Evolutionary conservation across 805 yeast genomes (phyloP).

Genomic region (Ogataea chonburiensis): DNA sequence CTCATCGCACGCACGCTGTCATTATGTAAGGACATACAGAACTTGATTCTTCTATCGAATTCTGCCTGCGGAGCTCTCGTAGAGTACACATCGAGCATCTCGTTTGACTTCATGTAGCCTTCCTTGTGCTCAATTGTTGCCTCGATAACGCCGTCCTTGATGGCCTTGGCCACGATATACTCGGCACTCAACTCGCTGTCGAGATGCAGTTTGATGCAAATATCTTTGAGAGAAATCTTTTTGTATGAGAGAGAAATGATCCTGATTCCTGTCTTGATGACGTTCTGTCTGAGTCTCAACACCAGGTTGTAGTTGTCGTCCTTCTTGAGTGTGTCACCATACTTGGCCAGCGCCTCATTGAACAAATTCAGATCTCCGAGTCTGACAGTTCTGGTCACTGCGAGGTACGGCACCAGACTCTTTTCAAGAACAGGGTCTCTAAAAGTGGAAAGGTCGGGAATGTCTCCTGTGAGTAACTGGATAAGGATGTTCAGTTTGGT

Average conservation of each 20-base stretch:
- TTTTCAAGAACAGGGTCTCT: constrained; percentile 58
- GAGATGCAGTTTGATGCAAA: constrained; percentile 85
- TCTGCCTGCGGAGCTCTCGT: constrained; percentile 83
- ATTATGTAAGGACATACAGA: constrained; percentile 85
- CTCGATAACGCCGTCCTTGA: constrained; percentile 95
- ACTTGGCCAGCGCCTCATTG: constrained; percentile 63
- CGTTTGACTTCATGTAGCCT: constrained; percentile 90
- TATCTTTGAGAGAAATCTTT: constrained; percentile 86
- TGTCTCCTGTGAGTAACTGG: constrained; percentile 93
- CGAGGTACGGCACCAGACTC: constrained; percentile 76
- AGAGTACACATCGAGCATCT: constrained; percentile 80
- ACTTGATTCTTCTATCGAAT: constrained; percentile 90
- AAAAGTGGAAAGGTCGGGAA: constrained; percentile 86
- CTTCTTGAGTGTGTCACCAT: constrained; percentile 57
- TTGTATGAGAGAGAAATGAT: constrained; percentile 89
- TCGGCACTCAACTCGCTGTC: constrained; percentile 96
- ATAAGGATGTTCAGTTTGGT: constrained; percentile 84
- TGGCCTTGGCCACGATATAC: constrained; percentile 94
- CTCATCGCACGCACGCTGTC: constrained; percentile 95
- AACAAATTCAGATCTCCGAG: constrained; percentile 85
- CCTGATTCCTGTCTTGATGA: constrained; percentile 95
- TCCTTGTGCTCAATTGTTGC: constrained; percentile 88
- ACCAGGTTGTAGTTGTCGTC: constrained; percentile 86
- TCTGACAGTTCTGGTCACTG: constrained; percentile 87
- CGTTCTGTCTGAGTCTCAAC: constrained; percentile 89